Conservation (phyloP, 441 rosid genomes). For the Gossypium gossypioides region DNA sequence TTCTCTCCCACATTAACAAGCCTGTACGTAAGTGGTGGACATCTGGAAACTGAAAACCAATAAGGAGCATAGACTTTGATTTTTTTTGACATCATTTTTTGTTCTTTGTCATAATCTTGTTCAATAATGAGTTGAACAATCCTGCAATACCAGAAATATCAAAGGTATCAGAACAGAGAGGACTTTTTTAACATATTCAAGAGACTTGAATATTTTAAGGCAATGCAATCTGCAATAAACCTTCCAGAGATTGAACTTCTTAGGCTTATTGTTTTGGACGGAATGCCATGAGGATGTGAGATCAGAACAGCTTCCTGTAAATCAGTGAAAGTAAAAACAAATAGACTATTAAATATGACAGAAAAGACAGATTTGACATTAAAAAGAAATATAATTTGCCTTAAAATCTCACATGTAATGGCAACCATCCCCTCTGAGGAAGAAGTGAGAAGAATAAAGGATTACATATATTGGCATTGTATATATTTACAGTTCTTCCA, state of each 20-base stretch:
- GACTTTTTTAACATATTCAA: background rate
- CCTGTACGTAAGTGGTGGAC: conserved; percentile 70
- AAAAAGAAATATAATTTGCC: conserved; percentile 11
- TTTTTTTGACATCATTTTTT: conserved; percentile 42
- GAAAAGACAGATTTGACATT: background rate
- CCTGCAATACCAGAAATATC: conserved; percentile 39
- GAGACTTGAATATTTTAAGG: background rate
- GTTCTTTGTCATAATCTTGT: conserved; percentile 66
- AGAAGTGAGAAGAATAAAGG: conserved; percentile 67
- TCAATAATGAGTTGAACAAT: conserved; percentile 74
- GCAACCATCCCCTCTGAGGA: conserved; percentile 90
- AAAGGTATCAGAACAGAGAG: conserved; percentile 21
- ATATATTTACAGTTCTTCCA: conserved; percentile 64
- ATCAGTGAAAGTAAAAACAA: conserved; percentile 2
- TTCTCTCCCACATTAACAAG: conserved; percentile 49
- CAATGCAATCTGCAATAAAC: conserved; percentile 29
- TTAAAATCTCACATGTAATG: conserved; percentile 50
- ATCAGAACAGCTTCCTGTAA: conserved; percentile 80
- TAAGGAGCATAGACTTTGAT: conserved; percentile 81
- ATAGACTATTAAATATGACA: conserved; percentile 13
- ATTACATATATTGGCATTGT: conserved; percentile 63
- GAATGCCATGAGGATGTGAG: conserved; percentile 69
- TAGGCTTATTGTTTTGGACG: conserved; percentile 67
- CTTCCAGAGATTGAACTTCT: conserved; percentile 89
- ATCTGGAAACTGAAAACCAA: conserved; percentile 81